Conservation (phyloP, 768 basidiomycete species). For the Boletus rubescentipes region DNA sequence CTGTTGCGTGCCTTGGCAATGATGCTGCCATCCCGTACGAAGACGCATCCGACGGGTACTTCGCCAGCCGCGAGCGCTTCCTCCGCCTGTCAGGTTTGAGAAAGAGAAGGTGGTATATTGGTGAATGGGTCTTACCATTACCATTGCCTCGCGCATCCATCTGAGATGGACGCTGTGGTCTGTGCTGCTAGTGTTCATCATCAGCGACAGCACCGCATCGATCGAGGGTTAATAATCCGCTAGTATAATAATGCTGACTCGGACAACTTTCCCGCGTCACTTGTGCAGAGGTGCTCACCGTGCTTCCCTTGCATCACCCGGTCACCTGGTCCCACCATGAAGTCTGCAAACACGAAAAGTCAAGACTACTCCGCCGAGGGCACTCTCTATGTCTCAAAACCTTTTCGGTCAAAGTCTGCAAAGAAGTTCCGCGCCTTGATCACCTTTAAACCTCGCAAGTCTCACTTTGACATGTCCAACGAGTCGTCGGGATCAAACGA, state of each 20-base stretch:
- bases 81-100: slow-evolving; percentile 55
- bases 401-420: slow-evolving; percentile 68
- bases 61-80: slow-evolving; percentile 84
- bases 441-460: slow-evolving; percentile 84
- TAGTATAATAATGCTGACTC: too few relatives aligned
- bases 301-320: slow-evolving; percentile 4
- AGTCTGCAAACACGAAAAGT: not conserved
- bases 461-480: slow-evolving; percentile 82
- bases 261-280: slow-evolving; percentile 11
- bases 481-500: slow-evolving; percentile 73
- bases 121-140: slow-evolving; percentile 55
- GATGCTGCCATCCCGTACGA: slow-evolving; percentile 72
- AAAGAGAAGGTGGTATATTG: not conserved
- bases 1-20: slow-evolving; percentile 90
- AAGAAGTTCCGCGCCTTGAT: slow-evolving; percentile 81
- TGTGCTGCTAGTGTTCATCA: too few relatives aligned
- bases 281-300: too few relatives aligned
- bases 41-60: slow-evolving; percentile 96
- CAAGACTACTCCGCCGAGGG: slow-evolving; percentile 52
- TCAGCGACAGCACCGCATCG: too few relatives aligned
- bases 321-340: slow-evolving; percentile 15
- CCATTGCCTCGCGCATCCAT: slow-evolving; percentile 85
- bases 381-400: slow-evolving; percentile 72
- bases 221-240: too few relatives aligned
- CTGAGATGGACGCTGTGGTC: slow-evolving; percentile 35